Evolutionary conservation across 257 asterid genomes (phyloP), one percentile per base, ranked within the genome.

Genomic region (Rehmannia glutinosa): DNA sequence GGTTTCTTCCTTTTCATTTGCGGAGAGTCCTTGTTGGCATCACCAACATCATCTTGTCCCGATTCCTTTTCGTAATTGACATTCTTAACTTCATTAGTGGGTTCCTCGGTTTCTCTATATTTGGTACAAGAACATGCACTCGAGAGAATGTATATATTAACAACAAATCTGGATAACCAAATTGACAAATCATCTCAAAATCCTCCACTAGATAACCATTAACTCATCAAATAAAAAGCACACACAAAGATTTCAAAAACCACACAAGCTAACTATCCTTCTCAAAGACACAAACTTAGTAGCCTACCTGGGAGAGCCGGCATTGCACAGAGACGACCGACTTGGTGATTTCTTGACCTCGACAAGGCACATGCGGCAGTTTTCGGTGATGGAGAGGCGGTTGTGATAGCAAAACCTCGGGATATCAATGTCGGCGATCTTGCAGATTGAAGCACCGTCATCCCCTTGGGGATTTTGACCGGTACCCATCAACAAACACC

Each of bases 341-440:
- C 73, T 90, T 87, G 95, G 97, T 19, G 97, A 90, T 57, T 90
- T 90, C 74, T 90, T 93, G 58, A 90, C 97, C 76, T 90, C 97
- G 13, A 90, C 95, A 28, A 87, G 93, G 72, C 97, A 90, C 97
- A 90, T 90, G 27, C 97, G 87, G 75, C 97, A 90, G 41, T 90
- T 87, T 1, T 95, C 97, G 5, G 97, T 95, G 55, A 90, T 90
- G 5, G 91, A 83, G 5, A 90, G 84, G 0, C 95, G 85, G 64
- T 70, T 76, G 61, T 90, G 97, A 61, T 90, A 85, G 66, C 95
- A 90, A 35, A 87, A 90, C 38, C 93, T 77, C 5, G 97, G 97
- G 45, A 90, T 90, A 70, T 90, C 97, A 27, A 90, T 89, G 7
- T 95, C 97, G 4, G 97, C 97, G 38, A 90, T 30, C 80, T 85